Evolutionary conservation across 176 grass and related monocot species (phyloP).

Genomic region (Oryza brachyantha): DNA sequence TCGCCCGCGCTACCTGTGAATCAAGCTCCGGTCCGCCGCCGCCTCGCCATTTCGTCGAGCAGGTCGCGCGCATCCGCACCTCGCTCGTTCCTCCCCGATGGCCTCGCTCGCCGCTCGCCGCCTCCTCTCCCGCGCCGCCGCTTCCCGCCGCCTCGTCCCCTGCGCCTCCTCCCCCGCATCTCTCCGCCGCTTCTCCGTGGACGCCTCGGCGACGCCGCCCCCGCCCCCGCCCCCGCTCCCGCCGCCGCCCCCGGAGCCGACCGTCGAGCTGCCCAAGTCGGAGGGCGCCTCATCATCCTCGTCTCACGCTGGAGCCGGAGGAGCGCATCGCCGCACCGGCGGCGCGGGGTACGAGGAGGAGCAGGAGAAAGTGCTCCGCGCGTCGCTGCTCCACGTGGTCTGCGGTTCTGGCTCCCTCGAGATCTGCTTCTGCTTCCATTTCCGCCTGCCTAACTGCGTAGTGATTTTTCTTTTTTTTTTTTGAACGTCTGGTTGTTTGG

Average conservation of each 20-base stretch:
- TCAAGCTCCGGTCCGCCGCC: neutral
- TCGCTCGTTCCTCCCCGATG: slow-evolving; percentile 16
- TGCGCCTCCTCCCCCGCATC: too few species aligned
- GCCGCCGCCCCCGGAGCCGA: slow-evolving; percentile 27
- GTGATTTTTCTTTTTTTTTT: too few species aligned
- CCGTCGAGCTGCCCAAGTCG: slow-evolving; percentile 26
- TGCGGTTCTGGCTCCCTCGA: slow-evolving; percentile 3
- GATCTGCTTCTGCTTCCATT: slow-evolving; percentile 20
- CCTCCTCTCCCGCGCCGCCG: slow-evolving; percentile 47
- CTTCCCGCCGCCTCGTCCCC: slow-evolving; percentile 29
- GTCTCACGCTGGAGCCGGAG: neutral
- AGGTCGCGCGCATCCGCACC: neutral
- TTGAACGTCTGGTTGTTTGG: neutral
- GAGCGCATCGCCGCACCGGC: slow-evolving; percentile 24
- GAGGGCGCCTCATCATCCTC: slow-evolving; percentile 25
- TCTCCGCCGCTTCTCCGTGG: slow-evolving; percentile 30
- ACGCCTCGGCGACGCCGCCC: slow-evolving; percentile 14
- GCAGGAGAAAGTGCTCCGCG: slow-evolving; percentile 76
- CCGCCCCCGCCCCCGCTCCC: slow-evolving; percentile 30
- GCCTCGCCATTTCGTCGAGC: slow-evolving; percentile 34
- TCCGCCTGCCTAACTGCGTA: neutral
- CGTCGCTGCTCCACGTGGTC: slow-evolving; percentile 85
- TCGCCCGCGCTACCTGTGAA: neutral
- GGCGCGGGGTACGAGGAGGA: slow-evolving; percentile 63
- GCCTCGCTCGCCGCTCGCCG: slow-evolving; percentile 53